phyloP scores from a whole-genome alignment of 306 rosid genomes.

The Inga leiocalycina region DNA sequence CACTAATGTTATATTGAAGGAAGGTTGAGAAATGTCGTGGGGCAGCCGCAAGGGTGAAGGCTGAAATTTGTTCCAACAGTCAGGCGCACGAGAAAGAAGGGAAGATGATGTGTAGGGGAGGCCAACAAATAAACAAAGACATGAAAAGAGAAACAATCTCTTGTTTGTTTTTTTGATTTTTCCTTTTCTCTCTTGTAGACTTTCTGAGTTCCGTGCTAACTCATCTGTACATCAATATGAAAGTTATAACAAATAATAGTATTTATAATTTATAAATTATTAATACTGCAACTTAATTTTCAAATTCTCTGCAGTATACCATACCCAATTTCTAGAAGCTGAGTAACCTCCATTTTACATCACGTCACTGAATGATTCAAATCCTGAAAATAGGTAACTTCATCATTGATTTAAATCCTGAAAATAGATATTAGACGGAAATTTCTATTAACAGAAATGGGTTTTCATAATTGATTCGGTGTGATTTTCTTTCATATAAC shows the following conservation, averaged over 20 bases:
- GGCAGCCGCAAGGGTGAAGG: not conserved
- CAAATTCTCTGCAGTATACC: not conserved
- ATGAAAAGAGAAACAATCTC: not conserved
- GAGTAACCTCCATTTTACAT: not conserved
- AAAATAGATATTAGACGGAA: not conserved
- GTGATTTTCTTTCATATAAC: not conserved
- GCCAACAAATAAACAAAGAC: not conserved
- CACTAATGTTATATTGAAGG: not conserved
- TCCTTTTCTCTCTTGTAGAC: not conserved
- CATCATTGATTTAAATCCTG: constrained; percentile 29
- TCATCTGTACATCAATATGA: not conserved
- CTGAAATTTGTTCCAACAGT: not conserved
- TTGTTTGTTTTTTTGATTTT: not conserved
- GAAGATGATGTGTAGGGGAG: constrained; percentile 10
- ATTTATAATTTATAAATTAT: not conserved
- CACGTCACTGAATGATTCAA: not conserved
- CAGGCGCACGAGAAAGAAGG: not conserved
- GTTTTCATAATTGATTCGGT: not conserved
- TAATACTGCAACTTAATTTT: not conserved
- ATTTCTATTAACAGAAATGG: not conserved
- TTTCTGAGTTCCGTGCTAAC: no score
- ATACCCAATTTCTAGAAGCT: not conserved
- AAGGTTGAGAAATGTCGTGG: not conserved
- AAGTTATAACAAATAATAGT: no score
- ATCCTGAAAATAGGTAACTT: constrained; percentile 27